phyloP scores from a whole-genome alignment of 306 rosid species.

The Gastrolobium villosum region DNA sequence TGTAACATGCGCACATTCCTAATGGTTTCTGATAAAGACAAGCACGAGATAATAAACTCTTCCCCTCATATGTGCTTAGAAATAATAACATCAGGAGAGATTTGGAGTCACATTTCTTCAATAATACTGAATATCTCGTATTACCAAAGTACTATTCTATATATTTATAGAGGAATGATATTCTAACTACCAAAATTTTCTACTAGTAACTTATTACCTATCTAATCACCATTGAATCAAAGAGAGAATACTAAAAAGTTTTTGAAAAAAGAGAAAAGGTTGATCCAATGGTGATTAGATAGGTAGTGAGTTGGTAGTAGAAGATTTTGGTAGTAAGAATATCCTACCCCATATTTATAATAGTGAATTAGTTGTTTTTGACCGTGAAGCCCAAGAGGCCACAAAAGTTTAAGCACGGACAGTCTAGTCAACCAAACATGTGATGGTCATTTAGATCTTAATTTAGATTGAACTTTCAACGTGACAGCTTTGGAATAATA shows the following conservation, averaged over 20 bases:
- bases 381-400: conserved; percentile 35
- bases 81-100: too few relatives aligned
- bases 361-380: conserved; percentile 23
- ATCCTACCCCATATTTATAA: background rate
- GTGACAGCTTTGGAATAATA: conserved; percentile 33
- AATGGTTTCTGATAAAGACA: background rate
- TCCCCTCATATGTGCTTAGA: too few relatives aligned
- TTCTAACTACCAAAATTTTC: too few relatives aligned
- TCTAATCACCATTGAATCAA: too few relatives aligned
- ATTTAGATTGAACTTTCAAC: conserved; percentile 22
- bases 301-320: too few relatives aligned
- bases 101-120: too few relatives aligned
- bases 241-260: too few relatives aligned
- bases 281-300: too few relatives aligned
- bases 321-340: too few relatives aligned
- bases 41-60: background rate
- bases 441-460: conserved; percentile 49
- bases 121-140: background rate
- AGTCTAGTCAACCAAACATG: conserved; percentile 40
- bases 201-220: too few relatives aligned
- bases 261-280: too few relatives aligned
- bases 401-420: conserved; percentile 5
- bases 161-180: too few relatives aligned
- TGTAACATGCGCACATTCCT: background rate
- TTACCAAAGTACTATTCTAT: background rate